A percentile compares a stretch with the other conserved stretches of the same genome.
phyloP scores from a whole-genome alignment of 2,329 filamentous ascomycete genomes.

The Helotiales sp. region DNA sequence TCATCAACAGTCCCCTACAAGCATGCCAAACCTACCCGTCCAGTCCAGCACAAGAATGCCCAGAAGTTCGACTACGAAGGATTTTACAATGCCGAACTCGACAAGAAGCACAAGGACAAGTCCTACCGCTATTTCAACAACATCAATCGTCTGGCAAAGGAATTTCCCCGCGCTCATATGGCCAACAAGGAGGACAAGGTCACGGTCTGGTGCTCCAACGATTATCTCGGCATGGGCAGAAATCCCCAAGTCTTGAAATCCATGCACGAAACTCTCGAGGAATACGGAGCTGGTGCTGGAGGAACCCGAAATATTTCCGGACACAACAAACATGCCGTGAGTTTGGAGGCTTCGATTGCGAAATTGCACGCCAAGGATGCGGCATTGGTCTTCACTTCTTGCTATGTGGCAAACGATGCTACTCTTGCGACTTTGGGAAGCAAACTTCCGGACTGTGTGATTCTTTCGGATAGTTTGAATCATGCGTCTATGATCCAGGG shows the following conservation, averaged over 20 bases:
- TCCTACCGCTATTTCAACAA: conserved; percentile 99
- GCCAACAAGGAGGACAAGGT: conserved; percentile 81
- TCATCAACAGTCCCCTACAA: conserved; percentile 34
- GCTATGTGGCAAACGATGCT: conserved; percentile 97
- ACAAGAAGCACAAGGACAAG: conserved; percentile 99
- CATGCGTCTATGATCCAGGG: conserved; percentile 99
- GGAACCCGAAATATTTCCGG: conserved; percentile 98
- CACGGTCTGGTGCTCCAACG: conserved; percentile 99
- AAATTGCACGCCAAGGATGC: conserved; percentile 91
- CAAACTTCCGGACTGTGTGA: conserved; percentile 95
- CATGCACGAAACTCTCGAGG: conserved; percentile 95
- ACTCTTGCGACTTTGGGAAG: conserved; percentile 96
- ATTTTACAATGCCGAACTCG: conserved; percentile 86
- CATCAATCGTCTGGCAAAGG: conserved; percentile 96
- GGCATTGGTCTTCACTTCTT: conserved; percentile 93
- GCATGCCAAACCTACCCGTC: conserved; percentile 32
- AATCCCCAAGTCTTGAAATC: conserved; percentile 83
- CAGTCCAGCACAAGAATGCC: conserved; percentile 35
- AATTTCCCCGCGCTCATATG: conserved; percentile 95
- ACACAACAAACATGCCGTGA: conserved; percentile 92
- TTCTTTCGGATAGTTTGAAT: conserved; percentile 96
- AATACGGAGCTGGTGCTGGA: conserved; percentile 92
- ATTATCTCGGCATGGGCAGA: conserved; percentile 97
- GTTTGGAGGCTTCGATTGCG: conserved; percentile 80
- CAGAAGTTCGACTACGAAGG: conserved; percentile 86